Evolutionary conservation across 2,329 filamentous ascomycete genomes (phyloP).

Genomic region (Pseudogymnoascus destructans): DNA sequence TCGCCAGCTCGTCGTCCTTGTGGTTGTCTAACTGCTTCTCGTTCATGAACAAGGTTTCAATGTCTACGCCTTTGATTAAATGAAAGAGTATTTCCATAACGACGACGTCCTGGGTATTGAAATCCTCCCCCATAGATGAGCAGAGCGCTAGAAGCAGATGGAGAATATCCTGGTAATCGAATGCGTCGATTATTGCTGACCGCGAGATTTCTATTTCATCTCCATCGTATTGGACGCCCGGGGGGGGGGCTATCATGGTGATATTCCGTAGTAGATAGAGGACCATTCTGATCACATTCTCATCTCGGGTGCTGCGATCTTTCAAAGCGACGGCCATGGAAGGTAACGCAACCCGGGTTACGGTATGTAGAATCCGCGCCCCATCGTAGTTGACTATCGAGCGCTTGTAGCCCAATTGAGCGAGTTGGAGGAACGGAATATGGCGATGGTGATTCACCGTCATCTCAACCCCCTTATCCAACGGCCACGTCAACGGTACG

Average conservation of each 20-base stretch:
- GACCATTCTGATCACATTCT: constrained; percentile 82
- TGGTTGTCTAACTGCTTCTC: constrained; percentile 56
- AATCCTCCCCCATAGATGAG: constrained; percentile 89
- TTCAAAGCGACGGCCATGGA: constrained; percentile 68
- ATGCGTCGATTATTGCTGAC: constrained; percentile 76
- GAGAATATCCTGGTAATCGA: constrained; percentile 83
- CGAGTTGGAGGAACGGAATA: constrained; percentile 74
- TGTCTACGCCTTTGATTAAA: constrained; percentile 77
- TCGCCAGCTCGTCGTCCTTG: constrained; percentile 59
- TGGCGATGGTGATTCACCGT: constrained; percentile 90
- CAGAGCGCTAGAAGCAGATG: constrained; percentile 72
- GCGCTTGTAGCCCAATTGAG: constrained; percentile 82
- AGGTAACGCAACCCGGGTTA: constrained; percentile 69
- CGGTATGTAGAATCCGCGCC: constrained; percentile 63
- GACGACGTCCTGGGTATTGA: constrained; percentile 76
- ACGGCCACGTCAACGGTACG: constrained; percentile 86
- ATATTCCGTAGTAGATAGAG: constrained; percentile 85
- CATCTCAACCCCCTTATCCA: constrained; percentile 69
- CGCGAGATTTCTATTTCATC: constrained; percentile 82
- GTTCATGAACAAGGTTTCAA: constrained; percentile 73
- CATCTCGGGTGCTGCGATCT: constrained; percentile 67
- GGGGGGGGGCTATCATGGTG: constrained; percentile 65
- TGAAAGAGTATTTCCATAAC: constrained; percentile 88
- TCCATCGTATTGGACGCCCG: constrained; percentile 62
- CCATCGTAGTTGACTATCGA: constrained; percentile 74